Percentiles rank a stretch among this genome's conserved stretches.
phyloP scores from a whole-genome alignment of 352 stramenopile species.

The Pythium vanterpoolii region DNA sequence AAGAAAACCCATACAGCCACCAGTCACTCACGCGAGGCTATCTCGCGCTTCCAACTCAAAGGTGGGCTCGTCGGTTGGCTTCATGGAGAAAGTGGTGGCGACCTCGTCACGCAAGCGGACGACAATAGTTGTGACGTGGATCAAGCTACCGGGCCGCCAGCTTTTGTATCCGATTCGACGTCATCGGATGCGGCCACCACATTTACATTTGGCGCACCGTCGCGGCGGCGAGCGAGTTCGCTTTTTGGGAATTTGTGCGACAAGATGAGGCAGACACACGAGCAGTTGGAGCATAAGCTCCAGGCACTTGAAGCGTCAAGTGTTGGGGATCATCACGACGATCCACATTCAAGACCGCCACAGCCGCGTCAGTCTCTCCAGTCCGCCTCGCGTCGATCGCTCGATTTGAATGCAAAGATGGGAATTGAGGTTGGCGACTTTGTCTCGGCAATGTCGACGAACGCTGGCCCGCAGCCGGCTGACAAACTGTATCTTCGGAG shows the following conservation, averaged over 20 bases:
- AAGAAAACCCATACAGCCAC: constrained; percentile 34
- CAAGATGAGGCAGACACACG: constrained; percentile 26
- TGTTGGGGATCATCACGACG: not conserved
- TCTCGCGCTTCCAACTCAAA: constrained; percentile 59
- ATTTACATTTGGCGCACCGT: not conserved
- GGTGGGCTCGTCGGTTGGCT: constrained; percentile 63
- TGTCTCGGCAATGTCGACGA: not conserved
- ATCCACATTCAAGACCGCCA: not conserved
- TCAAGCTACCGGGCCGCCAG: not conserved
- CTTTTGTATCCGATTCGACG: not conserved
- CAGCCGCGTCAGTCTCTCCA: constrained; percentile 13
- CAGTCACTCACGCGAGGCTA: constrained; percentile 34
- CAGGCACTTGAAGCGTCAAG: constrained; percentile 11
- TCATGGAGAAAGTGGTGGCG: constrained; percentile 42
- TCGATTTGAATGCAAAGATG: not conserved
- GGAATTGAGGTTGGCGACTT: constrained; percentile 34
- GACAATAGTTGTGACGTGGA: not conserved
- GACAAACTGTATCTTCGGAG: constrained; percentile 1
- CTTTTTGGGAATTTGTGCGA: constrained; percentile 18
- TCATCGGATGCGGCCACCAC: too few species aligned
- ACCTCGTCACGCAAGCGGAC: not conserved
- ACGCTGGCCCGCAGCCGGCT: not conserved
- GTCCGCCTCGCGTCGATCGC: not conserved
- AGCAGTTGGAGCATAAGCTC: constrained; percentile 22
- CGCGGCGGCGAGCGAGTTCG: constrained; percentile 7